Evolutionary conservation across 495 filamentous ascomycete species (phyloP), one percentile per base, ranked within the genome.

Genomic region (Staphylotrichum tortipilum): DNA sequence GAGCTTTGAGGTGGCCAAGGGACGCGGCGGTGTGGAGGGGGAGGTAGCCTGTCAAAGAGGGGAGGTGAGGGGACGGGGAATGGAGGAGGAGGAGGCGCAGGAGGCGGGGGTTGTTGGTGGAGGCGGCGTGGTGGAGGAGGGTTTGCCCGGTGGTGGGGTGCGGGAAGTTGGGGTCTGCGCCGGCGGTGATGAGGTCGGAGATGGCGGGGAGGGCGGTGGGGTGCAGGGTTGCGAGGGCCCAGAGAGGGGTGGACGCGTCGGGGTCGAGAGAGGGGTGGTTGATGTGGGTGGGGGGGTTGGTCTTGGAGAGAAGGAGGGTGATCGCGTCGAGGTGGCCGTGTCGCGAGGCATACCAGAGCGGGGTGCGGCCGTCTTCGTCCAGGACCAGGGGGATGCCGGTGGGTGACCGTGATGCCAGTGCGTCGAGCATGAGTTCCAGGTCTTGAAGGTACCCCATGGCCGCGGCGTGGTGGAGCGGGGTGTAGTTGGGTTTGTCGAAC

Each of bases 11-110:
- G 37, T 9, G 19, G 8, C 58, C 49, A 12, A 29, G 10, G n/a
- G 5, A 18, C 18, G 57, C 57, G 1, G 62, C 62, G 34, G 49
- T 39, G 49, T 63, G 62, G 5, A 63, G 49, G 5, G 60, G 53
- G 19, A 55, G 60, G 31, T 54, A 52, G 2, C 63, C 58, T 2
- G 33, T 21, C 15, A 26, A 23, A 44, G 60, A 60, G 7, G 33
- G 7, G 18, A 44, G 31, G 2, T 17, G 6, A 8, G 47, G 50
- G 40, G 51, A 23, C 0, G 55, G 50, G 14, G 22, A 12, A 21
- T 53, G 21, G 3, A 7, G 14, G 6, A 57, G 35, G 12, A 57
- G 45, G 3, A 50, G 15, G 15, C 24, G 8, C 6, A 38, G 7
- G 7, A 48, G 49, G 10, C 15, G 0, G 2, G 22, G 11, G n/a